Evolutionary conservation across 768 basidiomycete species (phyloP).

Genomic region (Phlegmacium glaucopus): DNA sequence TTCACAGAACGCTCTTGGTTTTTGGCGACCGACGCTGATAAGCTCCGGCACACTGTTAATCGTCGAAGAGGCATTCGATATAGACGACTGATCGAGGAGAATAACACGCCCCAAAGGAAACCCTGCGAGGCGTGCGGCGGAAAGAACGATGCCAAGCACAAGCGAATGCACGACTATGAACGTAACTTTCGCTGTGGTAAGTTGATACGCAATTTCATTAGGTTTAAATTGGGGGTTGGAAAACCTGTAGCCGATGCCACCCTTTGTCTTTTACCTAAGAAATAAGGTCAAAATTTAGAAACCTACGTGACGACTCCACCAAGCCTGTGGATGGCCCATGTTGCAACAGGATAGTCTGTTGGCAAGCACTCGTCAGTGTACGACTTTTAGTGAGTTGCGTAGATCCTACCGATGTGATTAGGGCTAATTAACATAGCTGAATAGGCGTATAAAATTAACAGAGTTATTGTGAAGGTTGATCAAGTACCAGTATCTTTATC

Average conservation of each 20-base stretch:
- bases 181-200: conserved; percentile 38
- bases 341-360: conserved; percentile 40
- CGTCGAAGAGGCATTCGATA: conserved; percentile 4
- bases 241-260: conserved; percentile 27
- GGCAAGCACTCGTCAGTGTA: neutral
- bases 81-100: conserved; percentile 26
- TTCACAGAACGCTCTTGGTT: conserved; percentile 34
- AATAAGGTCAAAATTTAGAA: neutral
- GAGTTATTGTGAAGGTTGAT: neutral
- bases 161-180: conserved; percentile 43
- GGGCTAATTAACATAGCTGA: conserved; percentile 51
- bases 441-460: neutral
- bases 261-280: no score
- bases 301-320: conserved; percentile 51
- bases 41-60: conserved; percentile 22
- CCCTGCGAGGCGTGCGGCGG: conserved; percentile 31
- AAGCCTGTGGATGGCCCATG: conserved; percentile 50
- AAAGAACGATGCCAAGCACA: conserved; percentile 30
- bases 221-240: conserved; percentile 54
- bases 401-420: conserved; percentile 47
- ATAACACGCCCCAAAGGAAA: conserved; percentile 38
- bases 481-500: conserved; percentile 49
- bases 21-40: conserved; percentile 20
- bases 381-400: neutral
- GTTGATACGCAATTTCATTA: conserved; percentile 51